Conservation (phyloP, 768 basidiomycete species). For the Inosperma sp. region DNA sequence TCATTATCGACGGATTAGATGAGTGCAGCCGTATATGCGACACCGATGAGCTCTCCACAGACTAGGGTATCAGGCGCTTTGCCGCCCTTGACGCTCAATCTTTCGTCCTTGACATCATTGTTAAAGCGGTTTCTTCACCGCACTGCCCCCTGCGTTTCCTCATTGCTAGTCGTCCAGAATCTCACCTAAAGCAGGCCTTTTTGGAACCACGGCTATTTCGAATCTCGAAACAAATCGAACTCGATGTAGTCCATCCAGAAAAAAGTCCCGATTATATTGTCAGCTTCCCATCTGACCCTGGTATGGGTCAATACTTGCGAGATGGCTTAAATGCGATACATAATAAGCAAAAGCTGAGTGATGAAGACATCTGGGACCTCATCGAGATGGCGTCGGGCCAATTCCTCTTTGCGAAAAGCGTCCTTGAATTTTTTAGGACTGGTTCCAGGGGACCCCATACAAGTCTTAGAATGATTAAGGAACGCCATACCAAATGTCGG, state of each 20-base stretch:
- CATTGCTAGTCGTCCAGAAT: constrained; percentile 15
- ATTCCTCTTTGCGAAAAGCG: constrained; percentile 16
- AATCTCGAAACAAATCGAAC: constrained; percentile 8
- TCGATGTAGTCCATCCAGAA: too few relatives aligned
- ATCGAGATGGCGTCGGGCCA: constrained; percentile 15
- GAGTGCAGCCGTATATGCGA: not conserved
- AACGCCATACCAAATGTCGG: too few relatives aligned
- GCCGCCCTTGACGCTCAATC: constrained; percentile 8
- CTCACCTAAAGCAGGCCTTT: constrained; percentile 1
- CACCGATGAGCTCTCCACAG: constrained; percentile 9
- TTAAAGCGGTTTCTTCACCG: not conserved
- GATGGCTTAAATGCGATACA: constrained; percentile 6
- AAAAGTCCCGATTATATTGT: too few relatives aligned
- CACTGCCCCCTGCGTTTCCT: constrained; percentile 9
- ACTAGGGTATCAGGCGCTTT: constrained; percentile 13
- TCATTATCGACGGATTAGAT: too few relatives aligned
- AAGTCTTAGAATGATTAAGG: too few relatives aligned
- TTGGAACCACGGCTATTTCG: constrained; percentile 2
- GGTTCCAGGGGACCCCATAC: too few relatives aligned
- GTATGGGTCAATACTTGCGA: not conserved
- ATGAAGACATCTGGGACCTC: constrained; percentile 3
- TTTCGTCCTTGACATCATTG: constrained; percentile 8
- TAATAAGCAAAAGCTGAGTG: not conserved
- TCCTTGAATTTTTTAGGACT: constrained; percentile 18
- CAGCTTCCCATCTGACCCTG: too few relatives aligned